Evolutionary conservation across 768 basidiomycete species (phyloP).

Genomic region (Sarcodon sp.): DNA sequence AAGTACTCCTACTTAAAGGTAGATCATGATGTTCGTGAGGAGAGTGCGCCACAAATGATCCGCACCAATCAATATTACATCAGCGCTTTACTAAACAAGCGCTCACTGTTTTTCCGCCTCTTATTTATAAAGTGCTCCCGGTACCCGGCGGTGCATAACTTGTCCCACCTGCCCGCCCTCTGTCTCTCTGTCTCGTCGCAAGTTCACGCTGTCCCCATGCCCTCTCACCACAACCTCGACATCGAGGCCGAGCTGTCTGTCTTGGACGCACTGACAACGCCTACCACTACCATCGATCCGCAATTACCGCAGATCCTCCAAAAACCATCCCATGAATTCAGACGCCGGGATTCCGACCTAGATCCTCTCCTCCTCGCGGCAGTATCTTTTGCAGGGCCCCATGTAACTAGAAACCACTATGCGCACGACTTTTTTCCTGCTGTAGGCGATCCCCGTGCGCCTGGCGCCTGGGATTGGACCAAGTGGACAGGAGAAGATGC

Average conservation of each 20-base stretch:
- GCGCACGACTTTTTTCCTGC: conserved; percentile 68
- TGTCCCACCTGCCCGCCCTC: too few species aligned
- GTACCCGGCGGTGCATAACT: too few species aligned
- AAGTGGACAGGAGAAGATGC: conserved; percentile 36
- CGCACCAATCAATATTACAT: too few species aligned
- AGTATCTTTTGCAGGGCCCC: conserved; percentile 59
- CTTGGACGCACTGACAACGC: conserved; percentile 49
- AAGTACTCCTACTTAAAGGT: too few species aligned
- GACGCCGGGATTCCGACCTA: conserved; percentile 57
- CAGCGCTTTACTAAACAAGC: too few species aligned
- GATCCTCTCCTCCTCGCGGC: conserved; percentile 75
- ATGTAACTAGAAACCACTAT: conserved; percentile 78
- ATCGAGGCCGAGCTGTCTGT: conserved; percentile 27
- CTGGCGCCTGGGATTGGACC: conserved; percentile 46
- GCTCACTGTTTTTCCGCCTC: too few species aligned
- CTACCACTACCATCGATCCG: conserved; percentile 27
- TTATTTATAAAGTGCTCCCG: too few species aligned
- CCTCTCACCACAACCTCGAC: conserved; percentile 13
- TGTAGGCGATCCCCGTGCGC: conserved; percentile 34
- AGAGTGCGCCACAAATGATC: too few species aligned
- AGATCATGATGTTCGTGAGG: too few species aligned
- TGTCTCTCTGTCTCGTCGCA: too few species aligned
- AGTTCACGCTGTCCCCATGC: conserved; percentile 8
- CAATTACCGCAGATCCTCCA: conserved; percentile 23
- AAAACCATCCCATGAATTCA: conserved; percentile 27